These are phyloP conservation scores for Eucalyptus coolabah DNA, from an alignment of 345 rosid species.

Conservation along the genomic window DNA sequence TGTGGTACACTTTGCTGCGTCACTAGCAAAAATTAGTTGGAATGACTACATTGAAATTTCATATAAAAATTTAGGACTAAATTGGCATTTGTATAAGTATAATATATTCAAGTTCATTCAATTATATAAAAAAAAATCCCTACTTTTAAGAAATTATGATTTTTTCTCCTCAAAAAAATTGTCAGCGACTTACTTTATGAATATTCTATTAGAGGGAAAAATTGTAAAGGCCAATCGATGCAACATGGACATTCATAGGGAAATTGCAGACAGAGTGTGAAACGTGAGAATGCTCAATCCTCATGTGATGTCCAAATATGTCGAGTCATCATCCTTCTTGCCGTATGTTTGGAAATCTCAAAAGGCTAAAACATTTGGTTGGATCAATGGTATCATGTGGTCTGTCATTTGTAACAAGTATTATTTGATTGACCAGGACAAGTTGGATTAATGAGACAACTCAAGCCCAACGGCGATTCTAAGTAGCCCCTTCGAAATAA, in stretches of 20 bases:
- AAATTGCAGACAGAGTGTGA: rapidly evolving
- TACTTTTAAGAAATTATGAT: too few relatives aligned
- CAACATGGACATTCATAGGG: background rate
- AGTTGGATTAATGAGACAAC: background rate
- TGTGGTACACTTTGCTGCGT: rapidly evolving
- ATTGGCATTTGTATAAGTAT: too few relatives aligned
- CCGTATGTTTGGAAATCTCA: background rate
- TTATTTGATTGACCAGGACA: too few relatives aligned
- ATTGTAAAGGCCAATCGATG: too few relatives aligned
- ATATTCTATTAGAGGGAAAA: too few relatives aligned
- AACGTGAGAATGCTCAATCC: background rate
- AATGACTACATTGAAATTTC: rapidly evolving
- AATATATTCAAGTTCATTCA: too few relatives aligned
- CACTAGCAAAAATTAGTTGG: rapidly evolving
- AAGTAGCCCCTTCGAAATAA: background rate
- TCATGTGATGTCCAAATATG: background rate
- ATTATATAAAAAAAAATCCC: too few relatives aligned
- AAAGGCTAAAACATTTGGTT: background rate
- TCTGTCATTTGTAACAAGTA: background rate
- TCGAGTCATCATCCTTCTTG: background rate
- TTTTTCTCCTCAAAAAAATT: too few relatives aligned
- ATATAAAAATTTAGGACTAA: rapidly evolving
- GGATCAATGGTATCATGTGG: background rate
- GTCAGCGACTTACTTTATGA: too few relatives aligned
- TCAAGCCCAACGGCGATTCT: background rate